These are phyloP conservation scores for Telfairia occidentalis DNA, from an alignment of 331 rosid genomes.

Conservation along the genomic window DNA sequence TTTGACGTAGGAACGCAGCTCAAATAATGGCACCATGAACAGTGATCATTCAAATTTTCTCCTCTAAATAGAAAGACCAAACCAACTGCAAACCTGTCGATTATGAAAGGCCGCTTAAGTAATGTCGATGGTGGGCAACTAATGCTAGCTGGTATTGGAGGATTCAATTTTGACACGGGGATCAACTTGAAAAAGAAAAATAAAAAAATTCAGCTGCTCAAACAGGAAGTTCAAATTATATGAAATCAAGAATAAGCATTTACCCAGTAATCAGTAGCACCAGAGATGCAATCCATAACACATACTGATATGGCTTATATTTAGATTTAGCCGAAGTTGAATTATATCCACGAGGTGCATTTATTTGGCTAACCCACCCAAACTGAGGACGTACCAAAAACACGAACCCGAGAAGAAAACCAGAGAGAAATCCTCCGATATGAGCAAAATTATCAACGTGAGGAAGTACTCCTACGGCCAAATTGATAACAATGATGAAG, in stretches of 20 bases:
- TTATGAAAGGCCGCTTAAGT: background rate
- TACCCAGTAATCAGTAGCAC: constrained; percentile 49
- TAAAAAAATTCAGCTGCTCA: background rate
- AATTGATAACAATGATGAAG: constrained; percentile 49
- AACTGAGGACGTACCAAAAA: constrained; percentile 75
- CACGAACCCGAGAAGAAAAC: constrained; percentile 86
- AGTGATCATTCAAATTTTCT: constrained; percentile 46
- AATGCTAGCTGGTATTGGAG: background rate
- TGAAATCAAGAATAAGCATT: background rate
- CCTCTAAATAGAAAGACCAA: constrained; percentile 46
- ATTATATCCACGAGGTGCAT: constrained; percentile 19
- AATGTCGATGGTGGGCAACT: background rate
- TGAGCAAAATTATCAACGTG: constrained; percentile 95
- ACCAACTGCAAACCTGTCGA: constrained; percentile 48
- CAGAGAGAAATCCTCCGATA: constrained; percentile 83
- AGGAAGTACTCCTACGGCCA: constrained; percentile 84
- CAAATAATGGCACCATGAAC: constrained; percentile 87
- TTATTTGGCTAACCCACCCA: constrained; percentile 51
- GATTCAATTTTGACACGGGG: background rate
- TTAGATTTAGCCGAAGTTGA: constrained; percentile 34
- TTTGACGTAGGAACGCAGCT: constrained; percentile 71
- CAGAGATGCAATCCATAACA: constrained; percentile 57
- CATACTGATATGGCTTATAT: constrained; percentile 73
- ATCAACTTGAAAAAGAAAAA: background rate
- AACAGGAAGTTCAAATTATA: background rate